Percentiles rank a stretch among this genome's conserved stretches.
Conservation (phyloP, 225 moss, liverwort and hornwort genomes). For the Takakia lepidozioides region DNA sequence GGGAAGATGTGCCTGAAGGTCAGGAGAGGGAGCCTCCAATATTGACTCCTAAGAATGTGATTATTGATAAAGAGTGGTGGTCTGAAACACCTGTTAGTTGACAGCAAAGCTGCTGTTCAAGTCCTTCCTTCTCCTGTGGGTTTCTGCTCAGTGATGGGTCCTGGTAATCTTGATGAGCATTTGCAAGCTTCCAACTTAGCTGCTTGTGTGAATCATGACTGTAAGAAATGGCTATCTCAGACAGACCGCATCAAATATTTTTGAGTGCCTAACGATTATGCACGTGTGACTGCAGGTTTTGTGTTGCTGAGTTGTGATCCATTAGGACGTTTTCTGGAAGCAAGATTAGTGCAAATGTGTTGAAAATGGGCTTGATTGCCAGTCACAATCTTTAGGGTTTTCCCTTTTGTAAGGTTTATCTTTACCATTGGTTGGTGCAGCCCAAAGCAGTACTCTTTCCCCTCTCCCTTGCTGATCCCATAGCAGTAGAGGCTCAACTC, state of each 20-base stretch:
- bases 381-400: too few species aligned
- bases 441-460: too few species aligned
- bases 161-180: conserved; percentile 20
- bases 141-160: conserved; percentile 1
- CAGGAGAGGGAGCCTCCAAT: conserved; percentile 49
- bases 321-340: too few species aligned
- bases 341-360: too few species aligned
- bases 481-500: too few species aligned
- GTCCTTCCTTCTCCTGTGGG: conserved; percentile 13
- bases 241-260: background rate
- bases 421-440: too few species aligned
- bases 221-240: background rate
- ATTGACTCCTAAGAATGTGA: conserved; percentile 46
- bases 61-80: conserved; percentile 53
- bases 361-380: too few species aligned
- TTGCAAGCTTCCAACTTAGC: conserved; percentile 24
- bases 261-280: background rate
- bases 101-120: conserved; percentile 40
- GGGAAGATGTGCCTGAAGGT: conserved; percentile 13
- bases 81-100: conserved; percentile 25
- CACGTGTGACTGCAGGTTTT: background rate
- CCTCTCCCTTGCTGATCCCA: too few species aligned
- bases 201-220: conserved; percentile 9
- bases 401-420: too few species aligned
- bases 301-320: too few species aligned